Conservation (phyloP, 2,329 filamentous ascomycete species). For the Aspergillus melleus region DNA sequence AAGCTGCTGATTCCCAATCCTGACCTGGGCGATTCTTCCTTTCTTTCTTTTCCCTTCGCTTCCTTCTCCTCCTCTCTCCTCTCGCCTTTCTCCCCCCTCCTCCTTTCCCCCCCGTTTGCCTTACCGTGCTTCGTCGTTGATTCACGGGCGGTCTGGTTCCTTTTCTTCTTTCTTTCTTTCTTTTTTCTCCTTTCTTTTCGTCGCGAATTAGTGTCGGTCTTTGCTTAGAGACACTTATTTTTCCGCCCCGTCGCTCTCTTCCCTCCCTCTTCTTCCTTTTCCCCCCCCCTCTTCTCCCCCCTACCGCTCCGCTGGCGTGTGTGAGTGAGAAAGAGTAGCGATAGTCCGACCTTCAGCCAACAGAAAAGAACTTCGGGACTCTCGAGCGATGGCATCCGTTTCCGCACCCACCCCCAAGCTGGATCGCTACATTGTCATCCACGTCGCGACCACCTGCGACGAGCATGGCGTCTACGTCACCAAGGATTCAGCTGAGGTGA, state of each 20-base stretch:
- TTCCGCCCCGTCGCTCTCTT: conserved; percentile 20
- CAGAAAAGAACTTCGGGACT: conserved; percentile 11
- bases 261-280: conserved; percentile 19
- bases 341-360: conserved; percentile 1
- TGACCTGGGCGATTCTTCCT: conserved; percentile 17
- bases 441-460: conserved; percentile 97
- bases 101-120: conserved; percentile 11
- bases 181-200: conserved; percentile 12
- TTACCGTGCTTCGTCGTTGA: conserved; percentile 21
- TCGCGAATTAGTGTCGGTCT: conserved; percentile 23
- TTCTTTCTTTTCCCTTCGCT: conserved; percentile 32
- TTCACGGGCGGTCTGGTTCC: conserved; percentile 25
- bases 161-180: background rate
- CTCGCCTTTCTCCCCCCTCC: conserved; percentile 14
- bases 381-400: conserved; percentile 44
- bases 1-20: conserved; percentile 19
- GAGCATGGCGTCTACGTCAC: conserved; percentile 99
- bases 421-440: conserved; percentile 96
- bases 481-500: conserved; percentile 98
- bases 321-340: conserved; percentile 16
- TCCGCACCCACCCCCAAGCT: conserved; percentile 66
- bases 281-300: conserved; percentile 19
- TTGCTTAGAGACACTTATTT: conserved; percentile 13
- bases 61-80: conserved; percentile 27
- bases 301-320: conserved; percentile 30